These are phyloP conservation scores for Deuterostichococcus epilithicus DNA, from an alignment of 139 green algal genomes.

Conservation along the genomic window DNA sequence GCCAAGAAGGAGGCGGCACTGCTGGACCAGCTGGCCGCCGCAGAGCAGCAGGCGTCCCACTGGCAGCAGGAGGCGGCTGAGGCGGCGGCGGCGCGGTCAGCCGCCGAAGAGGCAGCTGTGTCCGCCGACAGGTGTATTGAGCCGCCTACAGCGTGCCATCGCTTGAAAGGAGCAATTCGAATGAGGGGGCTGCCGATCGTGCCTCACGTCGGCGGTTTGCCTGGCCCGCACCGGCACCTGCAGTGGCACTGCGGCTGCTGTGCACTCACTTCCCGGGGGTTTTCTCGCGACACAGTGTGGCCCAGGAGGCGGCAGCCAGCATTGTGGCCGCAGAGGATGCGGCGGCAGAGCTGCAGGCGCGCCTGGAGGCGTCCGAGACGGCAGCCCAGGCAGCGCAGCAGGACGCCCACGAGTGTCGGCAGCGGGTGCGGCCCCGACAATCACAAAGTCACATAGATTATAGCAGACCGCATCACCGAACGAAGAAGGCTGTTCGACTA, in stretches of 20 bases:
- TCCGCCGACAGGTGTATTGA: not conserved
- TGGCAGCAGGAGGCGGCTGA: not conserved
- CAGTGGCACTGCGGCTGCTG: no score
- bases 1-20: constrained; percentile 1
- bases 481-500: no score
- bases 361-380: not conserved
- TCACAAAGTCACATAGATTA: no score
- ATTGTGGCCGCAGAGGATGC: not conserved
- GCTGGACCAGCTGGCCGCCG: not conserved
- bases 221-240: no score
- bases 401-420: not conserved
- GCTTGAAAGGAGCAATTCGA: no score
- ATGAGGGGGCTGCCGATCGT: no score
- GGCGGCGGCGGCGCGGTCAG: no score
- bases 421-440: no score
- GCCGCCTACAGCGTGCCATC: no score
- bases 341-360: not conserved
- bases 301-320: not conserved
- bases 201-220: no score
- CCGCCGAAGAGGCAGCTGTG: not conserved
- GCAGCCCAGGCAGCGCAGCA: not conserved
- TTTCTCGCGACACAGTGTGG: not conserved
- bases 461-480: no score
- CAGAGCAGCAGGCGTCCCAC: not conserved
- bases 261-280: not conserved